A percentile compares a stretch with the other conserved stretches of the same genome.
Conservation (phyloP, 139 green algal species). For the Trebouxia sp. region DNA sequence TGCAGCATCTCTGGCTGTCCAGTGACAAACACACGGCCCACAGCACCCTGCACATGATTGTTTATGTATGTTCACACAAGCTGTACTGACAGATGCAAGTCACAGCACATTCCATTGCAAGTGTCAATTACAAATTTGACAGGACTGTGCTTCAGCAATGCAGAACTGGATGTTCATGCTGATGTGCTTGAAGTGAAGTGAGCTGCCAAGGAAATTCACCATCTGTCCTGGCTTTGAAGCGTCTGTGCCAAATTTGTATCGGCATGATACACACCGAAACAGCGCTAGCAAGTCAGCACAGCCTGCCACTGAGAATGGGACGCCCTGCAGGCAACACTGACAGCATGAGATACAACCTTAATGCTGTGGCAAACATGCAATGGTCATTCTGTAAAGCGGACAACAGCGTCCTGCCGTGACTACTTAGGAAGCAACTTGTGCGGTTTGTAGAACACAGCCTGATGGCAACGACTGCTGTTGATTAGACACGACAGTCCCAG, state of each 20-base stretch:
- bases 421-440: too few species aligned
- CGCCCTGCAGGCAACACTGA: constrained; percentile 51
- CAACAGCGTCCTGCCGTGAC: too few species aligned
- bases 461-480: too few species aligned
- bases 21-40: constrained; percentile 49
- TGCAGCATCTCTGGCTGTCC: constrained; percentile 79
- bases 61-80: neutral
- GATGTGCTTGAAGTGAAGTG: neutral
- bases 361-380: neutral
- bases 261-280: constrained; percentile 84
- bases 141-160: neutral
- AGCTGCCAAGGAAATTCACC: neutral
- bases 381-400: neutral
- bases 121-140: neutral
- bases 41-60: constrained; percentile 31
- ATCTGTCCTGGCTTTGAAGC: constrained; percentile 48
- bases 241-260: constrained; percentile 82
- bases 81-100: neutral
- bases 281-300: constrained; percentile 80
- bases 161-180: neutral
- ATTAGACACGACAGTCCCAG: too few species aligned
- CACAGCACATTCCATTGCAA: too few species aligned
- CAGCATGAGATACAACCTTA: neutral
- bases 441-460: too few species aligned
- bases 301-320: constrained; percentile 77